These are phyloP conservation scores for Sanghuangporus baumii DNA, from an alignment of 1,284 basidiomycete genomes.

Conservation along the genomic window DNA sequence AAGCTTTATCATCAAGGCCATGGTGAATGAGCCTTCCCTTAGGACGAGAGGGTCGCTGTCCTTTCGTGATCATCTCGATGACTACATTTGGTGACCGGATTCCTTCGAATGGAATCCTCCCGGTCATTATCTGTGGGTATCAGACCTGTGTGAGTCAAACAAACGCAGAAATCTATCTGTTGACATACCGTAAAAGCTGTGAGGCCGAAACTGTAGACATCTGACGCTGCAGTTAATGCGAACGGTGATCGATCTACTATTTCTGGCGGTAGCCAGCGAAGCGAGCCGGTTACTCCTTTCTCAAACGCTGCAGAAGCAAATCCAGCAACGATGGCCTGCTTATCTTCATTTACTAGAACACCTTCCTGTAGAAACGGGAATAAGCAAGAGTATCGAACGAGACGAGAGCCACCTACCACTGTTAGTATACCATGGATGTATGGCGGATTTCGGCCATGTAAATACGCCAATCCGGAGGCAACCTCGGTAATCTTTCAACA, in stretches of 20 bases:
- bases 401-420: neutral
- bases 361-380: neutral
- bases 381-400: neutral
- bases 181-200: constrained; percentile 5
- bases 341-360: constrained; percentile 10
- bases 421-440: constrained; percentile 13
- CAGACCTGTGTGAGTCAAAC: neutral
- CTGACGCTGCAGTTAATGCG: neutral
- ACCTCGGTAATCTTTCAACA: constrained; percentile 13
- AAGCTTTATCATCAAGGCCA: constrained; percentile 13
- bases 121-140: constrained; percentile 9
- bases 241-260: neutral
- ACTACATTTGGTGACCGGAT: neutral
- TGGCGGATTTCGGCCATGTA: constrained; percentile 11
- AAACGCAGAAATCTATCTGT: neutral
- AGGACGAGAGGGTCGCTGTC: constrained; percentile 6
- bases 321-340: constrained; percentile 10
- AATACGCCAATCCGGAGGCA: constrained; percentile 10
- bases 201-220: constrained; percentile 16
- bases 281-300: neutral
- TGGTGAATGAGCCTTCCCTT: constrained; percentile 4
- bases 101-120: constrained; percentile 1
- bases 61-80: neutral
- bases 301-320: constrained; percentile 16
- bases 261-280: constrained; percentile 13